phyloP scores from a whole-genome alignment of 2,329 filamentous ascomycete genomes.

The Pseudocercospora eumusae region DNA sequence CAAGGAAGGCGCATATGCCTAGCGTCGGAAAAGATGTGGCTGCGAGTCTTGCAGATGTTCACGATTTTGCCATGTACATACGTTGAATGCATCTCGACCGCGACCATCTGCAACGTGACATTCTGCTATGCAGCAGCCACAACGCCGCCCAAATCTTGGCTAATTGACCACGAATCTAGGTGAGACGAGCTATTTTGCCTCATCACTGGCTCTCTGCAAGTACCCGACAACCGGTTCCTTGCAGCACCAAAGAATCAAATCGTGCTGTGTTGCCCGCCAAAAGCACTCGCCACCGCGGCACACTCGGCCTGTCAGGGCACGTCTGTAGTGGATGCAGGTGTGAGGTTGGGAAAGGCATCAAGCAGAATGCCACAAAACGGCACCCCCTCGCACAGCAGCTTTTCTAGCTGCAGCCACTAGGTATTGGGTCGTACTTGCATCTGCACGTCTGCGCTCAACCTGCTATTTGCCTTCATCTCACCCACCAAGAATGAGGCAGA shows the following conservation, averaged over 20 bases:
- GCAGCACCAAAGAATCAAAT: conserved; percentile 23
- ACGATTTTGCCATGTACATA: not conserved
- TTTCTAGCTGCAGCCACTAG: conserved; percentile 17
- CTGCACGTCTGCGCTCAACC: not conserved
- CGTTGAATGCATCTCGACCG: not conserved
- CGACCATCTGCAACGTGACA: too few relatives aligned
- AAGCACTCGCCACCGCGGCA: conserved; percentile 11
- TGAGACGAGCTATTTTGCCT: conserved; percentile 15
- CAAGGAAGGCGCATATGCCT: conserved; percentile 3
- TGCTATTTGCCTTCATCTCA: not conserved
- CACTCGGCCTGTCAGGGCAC: not conserved
- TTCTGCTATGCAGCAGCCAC: not conserved
- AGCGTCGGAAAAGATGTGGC: not conserved
- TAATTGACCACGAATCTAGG: conserved; percentile 17
- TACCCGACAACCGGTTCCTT: conserved; percentile 22
- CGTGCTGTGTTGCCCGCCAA: conserved; percentile 18
- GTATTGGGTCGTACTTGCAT: not conserved
- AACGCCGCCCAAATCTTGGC: not conserved
- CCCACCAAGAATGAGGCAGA: not conserved
- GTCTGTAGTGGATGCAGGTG: conserved; percentile 10
- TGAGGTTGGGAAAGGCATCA: conserved; percentile 15
- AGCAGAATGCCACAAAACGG: conserved; percentile 7
- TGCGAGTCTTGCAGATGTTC: not conserved
- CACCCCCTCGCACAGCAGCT: conserved; percentile 17
- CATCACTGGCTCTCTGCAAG: conserved; percentile 16